These are phyloP conservation scores for Orbilia ellipsospora DNA, from an alignment of 2,329 filamentous ascomycete genomes.

Conservation along the genomic window DNA sequence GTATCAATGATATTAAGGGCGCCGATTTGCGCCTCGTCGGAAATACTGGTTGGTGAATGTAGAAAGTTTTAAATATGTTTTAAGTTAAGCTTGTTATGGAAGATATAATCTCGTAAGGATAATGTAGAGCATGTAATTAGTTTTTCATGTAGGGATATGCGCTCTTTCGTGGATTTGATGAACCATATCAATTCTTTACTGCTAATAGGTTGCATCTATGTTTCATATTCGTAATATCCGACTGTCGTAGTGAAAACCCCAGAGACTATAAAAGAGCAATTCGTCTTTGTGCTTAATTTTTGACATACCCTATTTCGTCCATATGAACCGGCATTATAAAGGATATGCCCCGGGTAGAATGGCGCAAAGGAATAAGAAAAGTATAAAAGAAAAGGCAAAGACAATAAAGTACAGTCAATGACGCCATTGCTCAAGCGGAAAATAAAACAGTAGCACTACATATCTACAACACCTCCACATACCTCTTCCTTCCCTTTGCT, in stretches of 20 bases:
- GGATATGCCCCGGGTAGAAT: too few relatives aligned
- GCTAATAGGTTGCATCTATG: too few relatives aligned
- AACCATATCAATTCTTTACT: too few relatives aligned
- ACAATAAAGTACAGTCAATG: conserved; percentile 18
- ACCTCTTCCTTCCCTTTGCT: conserved; percentile 83
- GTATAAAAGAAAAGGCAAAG: background rate
- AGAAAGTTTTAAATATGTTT: background rate
- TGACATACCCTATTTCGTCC: too few relatives aligned
- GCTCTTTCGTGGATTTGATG: too few relatives aligned
- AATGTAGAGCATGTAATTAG: background rate
- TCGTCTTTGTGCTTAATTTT: too few relatives aligned
- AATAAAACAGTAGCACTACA: background rate
- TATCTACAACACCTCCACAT: conserved; percentile 89
- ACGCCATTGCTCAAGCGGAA: conserved; percentile 3
- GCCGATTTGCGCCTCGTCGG: background rate
- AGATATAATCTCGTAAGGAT: background rate
- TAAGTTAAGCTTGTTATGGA: background rate
- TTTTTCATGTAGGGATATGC: too few relatives aligned
- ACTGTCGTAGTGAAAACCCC: too few relatives aligned
- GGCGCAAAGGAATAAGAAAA: background rate
- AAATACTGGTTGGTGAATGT: background rate
- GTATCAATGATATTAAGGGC: conserved; percentile 1
- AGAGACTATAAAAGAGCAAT: too few relatives aligned
- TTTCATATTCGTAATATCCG: too few relatives aligned
- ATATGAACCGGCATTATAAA: too few relatives aligned